These are phyloP conservation scores for Penicillium sp. DNA, from an alignment of 2,329 filamentous ascomycete genomes.

Conservation along the genomic window DNA sequence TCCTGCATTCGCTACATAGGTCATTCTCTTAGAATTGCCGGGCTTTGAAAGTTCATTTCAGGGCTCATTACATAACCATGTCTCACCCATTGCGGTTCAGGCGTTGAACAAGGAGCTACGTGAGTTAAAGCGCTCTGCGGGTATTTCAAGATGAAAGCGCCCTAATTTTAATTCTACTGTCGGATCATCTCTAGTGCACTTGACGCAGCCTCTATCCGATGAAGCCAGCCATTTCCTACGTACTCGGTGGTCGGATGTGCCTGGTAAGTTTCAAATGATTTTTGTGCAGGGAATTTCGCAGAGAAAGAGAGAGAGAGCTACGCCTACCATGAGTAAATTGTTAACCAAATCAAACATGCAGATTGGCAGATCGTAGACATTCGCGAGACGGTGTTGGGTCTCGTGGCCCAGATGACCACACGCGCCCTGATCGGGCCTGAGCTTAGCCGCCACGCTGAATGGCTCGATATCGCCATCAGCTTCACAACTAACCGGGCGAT, in stretches of 20 bases:
- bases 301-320: no score
- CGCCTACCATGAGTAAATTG: no score
- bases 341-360: no score
- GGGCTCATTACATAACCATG: not conserved
- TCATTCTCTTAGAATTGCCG: not conserved
- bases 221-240: no score
- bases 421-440: not conserved
- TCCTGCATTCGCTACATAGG: no score
- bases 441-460: not conserved
- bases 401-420: not conserved
- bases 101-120: not conserved
- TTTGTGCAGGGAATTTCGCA: no score
- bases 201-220: no score
- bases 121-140: not conserved
- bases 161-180: not conserved
- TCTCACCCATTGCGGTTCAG: not conserved
- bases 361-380: not conserved
- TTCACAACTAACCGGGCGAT: not conserved
- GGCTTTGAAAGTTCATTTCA: not conserved
- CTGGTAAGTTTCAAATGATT: no score
- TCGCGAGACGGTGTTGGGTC: not conserved
- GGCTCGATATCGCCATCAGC: not conserved
- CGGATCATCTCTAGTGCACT: no score
- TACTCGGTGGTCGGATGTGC: no score
- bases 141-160: no score